Conservation (phyloP, 129 eudicot species). For the Tagetes erecta region DNA sequence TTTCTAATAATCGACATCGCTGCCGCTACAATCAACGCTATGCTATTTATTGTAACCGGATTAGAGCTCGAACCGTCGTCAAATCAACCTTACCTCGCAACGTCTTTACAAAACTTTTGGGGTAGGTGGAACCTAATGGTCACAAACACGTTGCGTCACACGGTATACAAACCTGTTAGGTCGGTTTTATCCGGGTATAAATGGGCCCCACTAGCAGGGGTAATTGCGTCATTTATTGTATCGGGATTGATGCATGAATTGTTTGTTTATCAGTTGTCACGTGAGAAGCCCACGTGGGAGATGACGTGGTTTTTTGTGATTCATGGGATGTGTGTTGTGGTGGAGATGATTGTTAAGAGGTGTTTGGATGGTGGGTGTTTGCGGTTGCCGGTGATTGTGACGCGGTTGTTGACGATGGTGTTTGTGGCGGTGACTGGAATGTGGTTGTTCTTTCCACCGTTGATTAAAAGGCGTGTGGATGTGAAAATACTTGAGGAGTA, state of each 20-base stretch:
- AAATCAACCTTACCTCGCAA: conserved; percentile 41
- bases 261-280: conserved; percentile 46
- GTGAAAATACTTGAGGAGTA: conserved; percentile 30
- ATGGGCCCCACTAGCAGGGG: conserved; percentile 38
- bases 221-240: conserved; percentile 23
- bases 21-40: background rate
- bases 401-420: conserved; percentile 32
- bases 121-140: conserved; percentile 57
- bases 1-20: conserved; percentile 33
- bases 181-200: background rate
- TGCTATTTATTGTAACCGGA: conserved; percentile 23
- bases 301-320: conserved; percentile 61
- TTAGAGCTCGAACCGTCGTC: conserved; percentile 43
- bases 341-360: conserved; percentile 58
- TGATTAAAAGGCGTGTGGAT: conserved; percentile 16
- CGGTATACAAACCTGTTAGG: conserved; percentile 39
- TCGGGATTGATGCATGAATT: conserved; percentile 64
- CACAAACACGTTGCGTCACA: conserved; percentile 33
- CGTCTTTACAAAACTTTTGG: conserved; percentile 52
- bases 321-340: conserved; percentile 59
- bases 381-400: conserved; percentile 40
- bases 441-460: conserved; percentile 61
- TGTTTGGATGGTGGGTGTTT: conserved; percentile 21
- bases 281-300: conserved; percentile 57
- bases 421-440: conserved; percentile 47